Conservation (phyloP, 805 yeast species). For the Zygosaccharomyces siamensis region DNA sequence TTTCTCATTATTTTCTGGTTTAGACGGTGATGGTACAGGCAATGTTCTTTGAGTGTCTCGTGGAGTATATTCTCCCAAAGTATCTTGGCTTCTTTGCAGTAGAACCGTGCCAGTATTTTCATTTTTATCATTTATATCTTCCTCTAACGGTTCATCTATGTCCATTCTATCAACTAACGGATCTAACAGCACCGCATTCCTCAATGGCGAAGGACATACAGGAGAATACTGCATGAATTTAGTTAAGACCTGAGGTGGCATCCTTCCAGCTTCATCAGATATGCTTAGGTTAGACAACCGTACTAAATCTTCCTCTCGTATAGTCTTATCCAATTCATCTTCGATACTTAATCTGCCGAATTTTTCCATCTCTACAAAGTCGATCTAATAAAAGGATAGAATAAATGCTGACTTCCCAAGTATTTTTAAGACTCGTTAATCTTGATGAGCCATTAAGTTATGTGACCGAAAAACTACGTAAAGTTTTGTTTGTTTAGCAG, state of each 20-base stretch:
- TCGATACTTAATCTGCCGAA: slow-evolving; percentile 14
- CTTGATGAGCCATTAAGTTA: not conserved
- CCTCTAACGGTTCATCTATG: slow-evolving; percentile 18
- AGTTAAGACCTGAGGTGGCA: slow-evolving; percentile 17
- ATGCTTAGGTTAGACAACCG: slow-evolving; percentile 22
- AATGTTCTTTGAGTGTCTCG: not conserved
- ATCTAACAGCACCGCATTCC: slow-evolving; percentile 13
- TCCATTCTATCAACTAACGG: slow-evolving; percentile 19
- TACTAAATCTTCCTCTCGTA: slow-evolving; percentile 18
- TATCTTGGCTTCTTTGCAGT: slow-evolving; percentile 1
- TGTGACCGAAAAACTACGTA: not conserved
- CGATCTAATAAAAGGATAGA: not conserved
- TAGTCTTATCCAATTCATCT: slow-evolving; percentile 11
- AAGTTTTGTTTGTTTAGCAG: not conserved
- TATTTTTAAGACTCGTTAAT: not conserved
- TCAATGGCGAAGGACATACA: slow-evolving; percentile 17
- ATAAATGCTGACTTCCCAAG: not conserved
- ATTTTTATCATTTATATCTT: not conserved
- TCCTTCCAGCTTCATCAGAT: slow-evolving; percentile 10
- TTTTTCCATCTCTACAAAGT: slow-evolving; percentile 10
- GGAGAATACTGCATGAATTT: slow-evolving; percentile 16
- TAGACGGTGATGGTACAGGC: not conserved
- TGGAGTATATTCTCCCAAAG: not conserved
- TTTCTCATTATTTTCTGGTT: not conserved
- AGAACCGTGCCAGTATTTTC: not conserved